phyloP scores from a whole-genome alignment of 2,329 filamentous ascomycete genomes.

The Epichloe scottii region DNA sequence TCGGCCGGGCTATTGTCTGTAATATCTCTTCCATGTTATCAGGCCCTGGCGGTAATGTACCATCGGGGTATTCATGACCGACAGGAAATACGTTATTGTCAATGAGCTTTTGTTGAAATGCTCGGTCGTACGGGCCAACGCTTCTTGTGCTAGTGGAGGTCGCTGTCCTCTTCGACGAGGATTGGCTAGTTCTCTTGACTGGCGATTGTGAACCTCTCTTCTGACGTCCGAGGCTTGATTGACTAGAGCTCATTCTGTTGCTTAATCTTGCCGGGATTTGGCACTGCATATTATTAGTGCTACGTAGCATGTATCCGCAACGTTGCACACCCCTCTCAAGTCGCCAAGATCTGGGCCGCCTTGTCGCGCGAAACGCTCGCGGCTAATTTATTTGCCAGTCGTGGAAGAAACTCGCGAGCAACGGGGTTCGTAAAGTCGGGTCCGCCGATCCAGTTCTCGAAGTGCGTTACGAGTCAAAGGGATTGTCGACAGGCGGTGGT shows the following conservation, averaged over 20 bases:
- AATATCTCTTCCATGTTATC: conserved; percentile 11
- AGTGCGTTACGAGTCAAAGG: too few species aligned
- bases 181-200: too few species aligned
- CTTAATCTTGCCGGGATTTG: neutral
- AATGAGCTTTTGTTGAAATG: conserved; percentile 12
- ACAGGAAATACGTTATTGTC: conserved; percentile 9
- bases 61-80: conserved; percentile 9
- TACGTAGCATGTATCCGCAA: too few species aligned
- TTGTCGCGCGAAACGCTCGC: neutral
- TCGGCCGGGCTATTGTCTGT: conserved; percentile 3
- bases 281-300: neutral
- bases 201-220: too few species aligned
- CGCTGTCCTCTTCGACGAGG: too few species aligned
- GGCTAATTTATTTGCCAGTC: too few species aligned
- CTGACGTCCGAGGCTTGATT: neutral
- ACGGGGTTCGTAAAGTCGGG: too few species aligned
- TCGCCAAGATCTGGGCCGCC: too few species aligned
- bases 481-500: too few species aligned
- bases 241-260: neutral
- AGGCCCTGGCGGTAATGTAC: conserved; percentile 5
- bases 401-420: too few species aligned
- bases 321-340: too few species aligned
- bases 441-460: too few species aligned
- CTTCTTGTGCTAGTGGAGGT: conserved; percentile 3
- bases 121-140: conserved; percentile 9